These are phyloP conservation scores for Polychaeton citri DNA, from an alignment of 2,329 filamentous ascomycete genomes.

Conservation along the genomic window DNA sequence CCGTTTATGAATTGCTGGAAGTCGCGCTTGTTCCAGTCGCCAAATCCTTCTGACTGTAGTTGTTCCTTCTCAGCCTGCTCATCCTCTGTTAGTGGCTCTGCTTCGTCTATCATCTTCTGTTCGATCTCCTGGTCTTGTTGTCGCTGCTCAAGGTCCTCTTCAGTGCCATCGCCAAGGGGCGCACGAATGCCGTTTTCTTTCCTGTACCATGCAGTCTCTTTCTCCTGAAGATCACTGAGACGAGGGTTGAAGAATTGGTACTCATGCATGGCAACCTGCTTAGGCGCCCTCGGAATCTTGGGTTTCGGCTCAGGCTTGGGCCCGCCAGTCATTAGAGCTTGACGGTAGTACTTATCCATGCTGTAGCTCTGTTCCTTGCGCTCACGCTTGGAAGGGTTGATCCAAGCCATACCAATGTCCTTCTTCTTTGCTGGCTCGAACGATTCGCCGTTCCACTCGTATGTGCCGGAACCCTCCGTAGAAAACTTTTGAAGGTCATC, in stretches of 20 bases:
- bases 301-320: slow-evolving; percentile 75
- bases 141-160: slow-evolving; percentile 73
- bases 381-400: slow-evolving; percentile 95
- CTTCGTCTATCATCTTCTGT: slow-evolving; percentile 87
- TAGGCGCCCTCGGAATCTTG: slow-evolving; percentile 88
- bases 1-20: slow-evolving; percentile 98
- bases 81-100: slow-evolving; percentile 73
- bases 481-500: slow-evolving; percentile 97
- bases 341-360: slow-evolving; percentile 96
- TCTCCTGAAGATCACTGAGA: slow-evolving; percentile 80
- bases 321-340: slow-evolving; percentile 71
- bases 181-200: slow-evolving; percentile 96
- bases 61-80: slow-evolving; percentile 77
- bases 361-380: slow-evolving; percentile 97
- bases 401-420: slow-evolving; percentile 88
- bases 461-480: slow-evolving; percentile 68
- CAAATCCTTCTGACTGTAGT: slow-evolving; percentile 74
- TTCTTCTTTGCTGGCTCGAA: slow-evolving; percentile 69
- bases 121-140: slow-evolving; percentile 78
- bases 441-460: slow-evolving; percentile 97
- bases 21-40: slow-evolving; percentile 90
- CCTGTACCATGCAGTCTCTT: slow-evolving; percentile 88
- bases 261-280: slow-evolving; percentile 83
- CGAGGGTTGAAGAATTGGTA: slow-evolving; percentile 91
- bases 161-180: slow-evolving; percentile 72